Evolutionary conservation across 768 basidiomycete species (phyloP), one percentile per base, ranked within the genome.

Genomic region (Tremella mesenterica): DNA sequence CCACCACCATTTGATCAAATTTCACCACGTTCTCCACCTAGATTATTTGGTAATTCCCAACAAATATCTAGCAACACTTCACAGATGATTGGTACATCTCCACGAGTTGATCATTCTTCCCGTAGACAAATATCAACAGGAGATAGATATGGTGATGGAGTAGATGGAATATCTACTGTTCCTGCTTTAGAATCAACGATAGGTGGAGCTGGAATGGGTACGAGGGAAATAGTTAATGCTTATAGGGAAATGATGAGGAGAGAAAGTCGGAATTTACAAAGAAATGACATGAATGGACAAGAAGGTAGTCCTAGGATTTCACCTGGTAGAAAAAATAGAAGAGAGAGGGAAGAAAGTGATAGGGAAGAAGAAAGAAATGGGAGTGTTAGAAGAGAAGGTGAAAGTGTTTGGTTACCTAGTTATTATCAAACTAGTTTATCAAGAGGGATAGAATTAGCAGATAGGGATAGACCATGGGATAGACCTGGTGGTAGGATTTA

Each of bases 351-450:
- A 27, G 47, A 26, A 16, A 27, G 9, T 25, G 45, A 9, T 8
- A 26, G 13, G 27, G 12, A 48, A 18, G 25, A 39, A 23, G 33
- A 38, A 43, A 16, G 53, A n/a, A n/a, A 30, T 29, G 25, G 31
- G 50, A 27, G 44, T 41, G n/a, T 48, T 36, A 53, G 25, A 18
- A 30, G 41, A n/a, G 50, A 44, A 5, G 44, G 27, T 48, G 39
- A 41, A 38, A 52, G 50, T 44, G 50, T 44, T n/a, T 57, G 58
- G 58, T 44, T 63, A 38, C 61, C 61, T 33, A 59, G 58, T 50
- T 63, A 63, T 63, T 63, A 63, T 50, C 50, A 54, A 27, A 16
- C 45, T 10, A 29, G 18, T 13, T 31, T 48, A 16, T 16, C 44
- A 23, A 5, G 38, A 23, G 38, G 38, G 4, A 23, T 41, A 5